Evolutionary conservation across 2,329 filamentous ascomycete species (phyloP).

Genomic region (Aspergillus alliaceus): DNA sequence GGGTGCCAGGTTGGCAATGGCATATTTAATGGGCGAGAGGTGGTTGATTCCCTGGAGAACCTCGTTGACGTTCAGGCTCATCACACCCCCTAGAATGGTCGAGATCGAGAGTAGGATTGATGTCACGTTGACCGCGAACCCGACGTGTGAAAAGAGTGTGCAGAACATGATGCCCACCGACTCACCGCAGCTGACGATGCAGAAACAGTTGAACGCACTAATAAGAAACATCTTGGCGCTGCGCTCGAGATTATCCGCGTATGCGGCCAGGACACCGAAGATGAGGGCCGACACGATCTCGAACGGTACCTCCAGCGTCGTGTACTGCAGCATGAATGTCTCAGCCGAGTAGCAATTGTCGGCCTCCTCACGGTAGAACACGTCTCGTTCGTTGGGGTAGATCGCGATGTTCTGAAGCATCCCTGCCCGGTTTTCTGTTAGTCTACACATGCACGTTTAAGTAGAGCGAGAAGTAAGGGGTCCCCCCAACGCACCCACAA

Average conservation of each 20-base stretch:
- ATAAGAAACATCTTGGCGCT: conserved; percentile 67
- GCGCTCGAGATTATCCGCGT: conserved; percentile 65
- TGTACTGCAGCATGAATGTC: conserved; percentile 70
- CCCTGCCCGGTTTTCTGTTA: conserved; percentile 45
- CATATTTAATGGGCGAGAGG: conserved; percentile 69
- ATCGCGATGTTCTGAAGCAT: conserved; percentile 79
- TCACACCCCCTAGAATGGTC: conserved; percentile 68
- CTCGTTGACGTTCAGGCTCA: conserved; percentile 67
- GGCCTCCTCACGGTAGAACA: conserved; percentile 75
- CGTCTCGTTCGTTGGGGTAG: conserved; percentile 70
- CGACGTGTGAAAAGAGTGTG: conserved; percentile 71
- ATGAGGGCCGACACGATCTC: conserved; percentile 65
- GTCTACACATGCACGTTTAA: not conserved
- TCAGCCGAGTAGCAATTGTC: conserved; percentile 71
- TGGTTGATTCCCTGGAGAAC: conserved; percentile 70
- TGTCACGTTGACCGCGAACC: conserved; percentile 74
- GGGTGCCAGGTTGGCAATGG: conserved; percentile 64
- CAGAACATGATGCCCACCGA: conserved; percentile 78
- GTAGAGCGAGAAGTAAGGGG: not conserved
- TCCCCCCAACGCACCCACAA: conserved; percentile 30
- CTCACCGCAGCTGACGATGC: conserved; percentile 72
- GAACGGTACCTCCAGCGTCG: conserved; percentile 69
- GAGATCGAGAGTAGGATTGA: conserved; percentile 69
- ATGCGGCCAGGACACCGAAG: conserved; percentile 63
- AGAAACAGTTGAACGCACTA: conserved; percentile 68